Conservation (phyloP, 306 rosid genomes). For the Sicyos edulis region DNA sequence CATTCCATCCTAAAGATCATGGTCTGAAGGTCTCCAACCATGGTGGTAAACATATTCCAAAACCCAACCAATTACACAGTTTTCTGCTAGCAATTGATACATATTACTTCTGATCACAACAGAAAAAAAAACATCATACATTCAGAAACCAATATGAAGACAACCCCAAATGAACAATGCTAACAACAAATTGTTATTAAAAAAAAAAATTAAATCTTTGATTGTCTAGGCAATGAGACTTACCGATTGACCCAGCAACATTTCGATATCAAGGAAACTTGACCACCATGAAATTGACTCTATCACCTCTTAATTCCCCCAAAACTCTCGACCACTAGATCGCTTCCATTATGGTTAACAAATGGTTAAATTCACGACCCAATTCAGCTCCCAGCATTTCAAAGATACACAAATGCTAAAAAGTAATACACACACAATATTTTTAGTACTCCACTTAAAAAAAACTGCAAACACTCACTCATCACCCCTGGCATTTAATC, state of each 20-base stretch:
- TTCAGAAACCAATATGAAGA: neutral
- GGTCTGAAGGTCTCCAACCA: neutral
- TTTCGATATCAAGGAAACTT: too few relatives aligned
- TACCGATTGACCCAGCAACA: too few relatives aligned
- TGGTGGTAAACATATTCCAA: neutral
- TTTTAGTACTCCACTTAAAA: neutral
- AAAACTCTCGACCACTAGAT: too few relatives aligned
- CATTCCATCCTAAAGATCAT: neutral
- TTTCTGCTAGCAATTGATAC: neutral
- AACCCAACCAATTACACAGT: neutral
- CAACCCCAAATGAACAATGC: neutral
- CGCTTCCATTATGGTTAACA: too few relatives aligned
- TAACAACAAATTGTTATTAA: too few relatives aligned
- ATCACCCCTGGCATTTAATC: neutral
- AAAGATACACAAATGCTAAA: neutral
- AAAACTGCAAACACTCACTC: neutral
- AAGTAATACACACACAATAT: neutral
- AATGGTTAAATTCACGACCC: neutral
- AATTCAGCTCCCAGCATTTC: constrained; percentile 12
- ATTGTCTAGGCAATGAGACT: too few relatives aligned
- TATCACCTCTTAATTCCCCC: too few relatives aligned
- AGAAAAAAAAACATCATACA: neutral
- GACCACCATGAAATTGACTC: too few relatives aligned
- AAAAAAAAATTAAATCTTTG: too few relatives aligned
- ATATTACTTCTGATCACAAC: neutral